Evolutionary conservation across 1,284 basidiomycete species (phyloP).

Genomic region (Ustilago cynodontis): DNA sequence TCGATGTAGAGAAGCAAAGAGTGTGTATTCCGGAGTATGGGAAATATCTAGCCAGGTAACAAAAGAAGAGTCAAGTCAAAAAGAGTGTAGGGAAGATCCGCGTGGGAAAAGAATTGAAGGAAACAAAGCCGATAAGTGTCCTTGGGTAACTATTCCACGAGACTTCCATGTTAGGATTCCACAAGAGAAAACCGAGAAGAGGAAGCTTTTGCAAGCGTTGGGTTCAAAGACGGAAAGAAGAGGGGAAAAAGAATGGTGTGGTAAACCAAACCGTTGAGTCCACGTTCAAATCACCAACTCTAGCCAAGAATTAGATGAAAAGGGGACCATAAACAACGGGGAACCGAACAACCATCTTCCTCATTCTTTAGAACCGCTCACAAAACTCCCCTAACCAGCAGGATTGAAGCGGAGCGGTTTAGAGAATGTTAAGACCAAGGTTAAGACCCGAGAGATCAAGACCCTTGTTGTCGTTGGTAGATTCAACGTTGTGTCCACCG

Average conservation of each 20-base stretch:
- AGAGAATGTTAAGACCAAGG: conserved; percentile 47
- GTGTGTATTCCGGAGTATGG: conserved; percentile 14
- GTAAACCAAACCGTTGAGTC: conserved; percentile 2
- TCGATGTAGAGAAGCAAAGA: conserved; percentile 2
- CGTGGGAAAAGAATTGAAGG: neutral
- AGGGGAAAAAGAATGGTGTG: neutral
- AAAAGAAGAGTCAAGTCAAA: conserved; percentile 12
- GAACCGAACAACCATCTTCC: conserved; percentile 4
- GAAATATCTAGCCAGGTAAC: conserved; percentile 26
- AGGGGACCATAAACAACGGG: neutral
- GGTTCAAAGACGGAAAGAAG: too few species aligned
- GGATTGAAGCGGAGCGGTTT: neutral
- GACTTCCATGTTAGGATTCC: neutral
- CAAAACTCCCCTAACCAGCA: neutral
- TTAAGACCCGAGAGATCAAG: conserved; percentile 38
- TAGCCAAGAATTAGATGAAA: neutral
- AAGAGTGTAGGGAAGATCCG: conserved; percentile 6
- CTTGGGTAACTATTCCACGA: neutral
- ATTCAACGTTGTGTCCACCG: conserved; percentile 47
- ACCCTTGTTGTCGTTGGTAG: conserved; percentile 45
- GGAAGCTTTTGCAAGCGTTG: too few species aligned
- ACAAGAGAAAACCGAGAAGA: neutral
- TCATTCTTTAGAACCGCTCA: neutral
- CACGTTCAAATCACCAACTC: neutral
- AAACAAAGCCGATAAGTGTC: neutral